Conservation (phyloP, 73 alveolate species). For the Paramecium biaurelia region DNA sequence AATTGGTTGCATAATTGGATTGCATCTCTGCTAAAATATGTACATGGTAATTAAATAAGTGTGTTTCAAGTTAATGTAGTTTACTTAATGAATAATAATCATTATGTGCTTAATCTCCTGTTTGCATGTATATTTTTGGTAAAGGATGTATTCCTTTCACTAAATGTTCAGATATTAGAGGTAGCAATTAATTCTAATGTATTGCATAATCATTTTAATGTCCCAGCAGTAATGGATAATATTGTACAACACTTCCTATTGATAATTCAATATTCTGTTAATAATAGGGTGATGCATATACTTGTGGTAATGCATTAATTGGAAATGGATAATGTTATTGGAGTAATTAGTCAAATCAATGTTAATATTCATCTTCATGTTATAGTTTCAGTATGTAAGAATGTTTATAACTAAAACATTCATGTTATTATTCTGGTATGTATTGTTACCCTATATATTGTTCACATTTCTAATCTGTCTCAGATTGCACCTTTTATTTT, state of each 20-base stretch:
- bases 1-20: background rate
- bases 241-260: background rate
- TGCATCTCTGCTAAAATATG: background rate
- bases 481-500: background rate
- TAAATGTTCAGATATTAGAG: background rate
- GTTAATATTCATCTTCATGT: background rate
- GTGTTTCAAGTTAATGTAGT: background rate
- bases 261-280: background rate
- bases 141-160: background rate
- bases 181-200: background rate
- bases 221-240: background rate
- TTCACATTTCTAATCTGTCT: background rate
- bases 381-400: background rate
- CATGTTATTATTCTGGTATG: background rate
- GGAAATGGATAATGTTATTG: background rate
- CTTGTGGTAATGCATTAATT: background rate
- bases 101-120: slow-evolving; percentile 8
- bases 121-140: background rate
- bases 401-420: background rate
- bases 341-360: background rate
- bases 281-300: background rate
- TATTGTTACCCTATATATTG: background rate
- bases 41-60: background rate
- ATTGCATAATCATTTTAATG: background rate
- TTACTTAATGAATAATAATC: background rate